phyloP scores from a whole-genome alignment of 192 early-diverging fungal species.

The Podila verticillata region DNA sequence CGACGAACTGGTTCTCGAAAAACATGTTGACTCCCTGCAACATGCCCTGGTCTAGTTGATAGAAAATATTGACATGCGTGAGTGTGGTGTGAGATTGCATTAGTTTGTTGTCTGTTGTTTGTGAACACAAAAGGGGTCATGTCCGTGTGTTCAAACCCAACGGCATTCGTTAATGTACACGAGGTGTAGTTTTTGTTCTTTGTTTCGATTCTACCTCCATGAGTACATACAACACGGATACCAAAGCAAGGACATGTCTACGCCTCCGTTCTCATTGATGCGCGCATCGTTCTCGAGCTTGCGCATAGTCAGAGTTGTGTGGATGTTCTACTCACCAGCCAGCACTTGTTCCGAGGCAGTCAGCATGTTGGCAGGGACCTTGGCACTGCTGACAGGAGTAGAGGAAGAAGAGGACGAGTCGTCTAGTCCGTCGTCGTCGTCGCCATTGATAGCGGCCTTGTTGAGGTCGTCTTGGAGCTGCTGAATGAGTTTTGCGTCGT shows the following conservation, averaged over 20 bases:
- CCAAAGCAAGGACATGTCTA: no score
- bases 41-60: slow-evolving; percentile 42
- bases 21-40: slow-evolving; percentile 55
- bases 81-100: no score
- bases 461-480: slow-evolving; percentile 36
- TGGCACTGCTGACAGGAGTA: neutral
- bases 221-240: neutral
- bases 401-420: slow-evolving; percentile 11
- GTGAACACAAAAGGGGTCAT: no score
- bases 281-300: no score
- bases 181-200: no score
- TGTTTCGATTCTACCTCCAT: no score
- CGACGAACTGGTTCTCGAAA: slow-evolving; percentile 62
- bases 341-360: slow-evolving; percentile 40
- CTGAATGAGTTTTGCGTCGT: slow-evolving; percentile 23
- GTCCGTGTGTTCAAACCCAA: no score
- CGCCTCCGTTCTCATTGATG: neutral
- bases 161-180: no score
- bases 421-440: slow-evolving; percentile 14
- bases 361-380: slow-evolving; percentile 38
- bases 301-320: neutral
- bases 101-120: no score
- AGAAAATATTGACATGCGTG: neutral
- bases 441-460: slow-evolving; percentile 28
- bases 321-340: slow-evolving; percentile 26